A percentile compares a stretch with the other conserved stretches of the same genome.
phyloP scores from a whole-genome alignment of 768 basidiomycete species.

The Sporobolomyces roseus region DNA sequence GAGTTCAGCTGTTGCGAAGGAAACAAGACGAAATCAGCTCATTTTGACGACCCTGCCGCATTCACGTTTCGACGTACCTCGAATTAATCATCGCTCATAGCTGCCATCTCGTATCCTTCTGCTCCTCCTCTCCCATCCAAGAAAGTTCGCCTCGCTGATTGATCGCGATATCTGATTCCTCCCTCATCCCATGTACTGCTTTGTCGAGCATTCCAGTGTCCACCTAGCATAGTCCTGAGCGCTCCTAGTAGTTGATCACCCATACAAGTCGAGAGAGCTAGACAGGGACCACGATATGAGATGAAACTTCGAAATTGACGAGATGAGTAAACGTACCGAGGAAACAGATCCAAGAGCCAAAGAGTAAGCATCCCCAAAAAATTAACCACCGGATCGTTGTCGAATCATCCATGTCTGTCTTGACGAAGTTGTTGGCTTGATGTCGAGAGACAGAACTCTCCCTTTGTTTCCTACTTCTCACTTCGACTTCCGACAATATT shows the following conservation, averaged over 20 bases:
- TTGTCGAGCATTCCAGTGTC: conserved; percentile 9
- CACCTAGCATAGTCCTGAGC: background rate
- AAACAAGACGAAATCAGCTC: too few relatives aligned
- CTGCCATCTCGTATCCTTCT: conserved; percentile 36
- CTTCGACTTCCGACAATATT: background rate
- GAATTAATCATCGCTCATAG: background rate
- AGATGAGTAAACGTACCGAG: too few relatives aligned
- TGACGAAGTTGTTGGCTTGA: too few relatives aligned
- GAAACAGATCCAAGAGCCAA: too few relatives aligned
- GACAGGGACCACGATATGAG: too few relatives aligned
- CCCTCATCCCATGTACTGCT: conserved; percentile 24
- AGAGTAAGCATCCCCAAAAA: too few relatives aligned
- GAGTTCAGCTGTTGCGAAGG: too few relatives aligned
- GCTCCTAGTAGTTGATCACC: conserved; percentile 9
- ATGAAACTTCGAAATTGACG: too few relatives aligned
- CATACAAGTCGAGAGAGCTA: conserved; percentile 18
- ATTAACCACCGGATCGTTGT: too few relatives aligned
- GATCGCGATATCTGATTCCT: conserved; percentile 13
- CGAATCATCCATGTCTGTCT: too few relatives aligned
- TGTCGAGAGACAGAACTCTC: background rate
- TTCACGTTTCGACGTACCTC: too few relatives aligned
- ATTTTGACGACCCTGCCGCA: too few relatives aligned
- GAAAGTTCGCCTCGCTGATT: background rate
- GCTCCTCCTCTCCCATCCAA: conserved; percentile 18
- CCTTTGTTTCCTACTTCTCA: background rate